Evolutionary conservation across 352 stramenopile genomes (phyloP).

Genomic region (Phytophthora syringae): DNA sequence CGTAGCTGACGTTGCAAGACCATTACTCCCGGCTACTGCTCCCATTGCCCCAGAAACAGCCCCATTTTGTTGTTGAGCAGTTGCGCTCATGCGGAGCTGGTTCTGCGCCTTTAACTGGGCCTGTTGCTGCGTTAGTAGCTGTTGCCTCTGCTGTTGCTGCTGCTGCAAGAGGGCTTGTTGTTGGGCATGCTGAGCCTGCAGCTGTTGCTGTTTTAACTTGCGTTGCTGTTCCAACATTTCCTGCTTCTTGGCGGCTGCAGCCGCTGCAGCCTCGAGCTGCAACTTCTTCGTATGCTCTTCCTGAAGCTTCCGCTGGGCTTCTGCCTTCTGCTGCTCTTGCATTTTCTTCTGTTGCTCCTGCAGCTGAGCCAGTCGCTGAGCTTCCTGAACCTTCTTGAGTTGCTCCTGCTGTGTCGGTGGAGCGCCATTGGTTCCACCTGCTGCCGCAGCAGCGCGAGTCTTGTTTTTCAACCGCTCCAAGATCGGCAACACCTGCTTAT

Average conservation of each 20-base stretch:
- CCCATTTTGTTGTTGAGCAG: slow-evolving; percentile 22
- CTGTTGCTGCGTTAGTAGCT: slow-evolving; percentile 44
- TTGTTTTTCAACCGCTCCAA: slow-evolving; percentile 81
- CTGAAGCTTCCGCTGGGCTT: slow-evolving; percentile 67
- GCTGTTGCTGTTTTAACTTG: slow-evolving; percentile 67
- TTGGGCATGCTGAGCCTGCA: slow-evolving; percentile 62
- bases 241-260: slow-evolving; percentile 66
- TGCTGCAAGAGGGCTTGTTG: slow-evolving; percentile 59
- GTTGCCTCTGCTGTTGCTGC: slow-evolving; percentile 53
- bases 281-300: slow-evolving; percentile 80
- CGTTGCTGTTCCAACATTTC: slow-evolving; percentile 58
- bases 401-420: slow-evolving; percentile 52
- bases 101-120: slow-evolving; percentile 56
- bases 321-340: slow-evolving; percentile 67
- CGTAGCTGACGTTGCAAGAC: slow-evolving; percentile 3
- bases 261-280: slow-evolving; percentile 64
- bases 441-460: slow-evolving; percentile 37
- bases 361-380: slow-evolving; percentile 55
- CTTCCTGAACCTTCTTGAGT: slow-evolving; percentile 73
- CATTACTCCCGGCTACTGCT: slow-evolving; percentile 8
- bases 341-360: slow-evolving; percentile 79
- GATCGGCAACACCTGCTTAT: slow-evolving; percentile 86
- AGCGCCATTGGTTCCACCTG: slow-evolving; percentile 21
- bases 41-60: slow-evolving; percentile 17
- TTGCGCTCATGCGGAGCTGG: slow-evolving; percentile 41